Evolutionary conservation across 176 grass and related monocot species (phyloP).

Genomic region (Chloris gayana): DNA sequence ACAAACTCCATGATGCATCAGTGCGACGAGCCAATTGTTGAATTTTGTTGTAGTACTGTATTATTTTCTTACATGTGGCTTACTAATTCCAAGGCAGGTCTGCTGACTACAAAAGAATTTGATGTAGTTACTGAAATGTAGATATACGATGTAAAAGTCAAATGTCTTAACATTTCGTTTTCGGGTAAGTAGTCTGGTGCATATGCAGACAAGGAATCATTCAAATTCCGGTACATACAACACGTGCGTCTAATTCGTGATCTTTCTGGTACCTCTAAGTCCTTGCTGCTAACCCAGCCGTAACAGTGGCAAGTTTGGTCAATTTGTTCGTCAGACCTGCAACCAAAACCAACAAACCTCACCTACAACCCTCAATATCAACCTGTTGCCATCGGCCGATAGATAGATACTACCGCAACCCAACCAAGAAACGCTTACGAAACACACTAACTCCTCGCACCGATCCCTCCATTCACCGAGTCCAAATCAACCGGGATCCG

Average conservation of each 20-base stretch:
- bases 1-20: too few relatives aligned
- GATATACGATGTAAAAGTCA: not conserved
- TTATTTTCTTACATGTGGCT: not conserved
- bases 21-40: too few relatives aligned
- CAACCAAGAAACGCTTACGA: slow-evolving; percentile 35
- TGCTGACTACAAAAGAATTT: not conserved
- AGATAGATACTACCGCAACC: slow-evolving; percentile 1
- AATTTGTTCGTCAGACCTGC: slow-evolving; percentile 20
- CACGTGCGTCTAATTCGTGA: not conserved
- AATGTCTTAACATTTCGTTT: not conserved
- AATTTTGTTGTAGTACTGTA: not conserved
- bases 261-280: not conserved
- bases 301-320: slow-evolving; percentile 46
- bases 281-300: not conserved
- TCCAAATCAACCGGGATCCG: slow-evolving; percentile 12
- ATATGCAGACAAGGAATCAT: not conserved
- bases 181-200: not conserved
- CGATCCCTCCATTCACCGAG: slow-evolving; percentile 25
- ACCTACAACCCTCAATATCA: slow-evolving; percentile 34
- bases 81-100: not conserved
- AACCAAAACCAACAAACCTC: slow-evolving; percentile 45
- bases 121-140: not conserved
- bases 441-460: slow-evolving; percentile 28
- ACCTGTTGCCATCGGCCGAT: slow-evolving; percentile 34
- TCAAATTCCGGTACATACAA: not conserved